phyloP scores from a whole-genome alignment of 352 stramenopile species.

The Pseudoperonospora humuli region DNA sequence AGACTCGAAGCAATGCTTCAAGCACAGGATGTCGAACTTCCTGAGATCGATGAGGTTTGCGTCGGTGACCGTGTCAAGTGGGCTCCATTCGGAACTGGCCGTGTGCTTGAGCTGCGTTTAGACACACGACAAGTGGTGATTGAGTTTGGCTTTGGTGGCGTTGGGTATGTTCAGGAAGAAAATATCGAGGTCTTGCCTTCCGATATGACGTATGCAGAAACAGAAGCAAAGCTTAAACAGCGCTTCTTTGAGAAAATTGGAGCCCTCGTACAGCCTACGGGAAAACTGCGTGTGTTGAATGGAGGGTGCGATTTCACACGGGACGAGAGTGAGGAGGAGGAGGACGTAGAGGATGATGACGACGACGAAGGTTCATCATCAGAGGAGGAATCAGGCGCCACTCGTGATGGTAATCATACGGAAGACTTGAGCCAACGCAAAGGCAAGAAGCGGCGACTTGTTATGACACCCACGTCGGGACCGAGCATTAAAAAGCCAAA shows the following conservation, averaged over 20 bases:
- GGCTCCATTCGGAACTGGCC: constrained; percentile 32
- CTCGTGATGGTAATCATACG: constrained; percentile 8
- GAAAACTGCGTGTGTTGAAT: constrained; percentile 32
- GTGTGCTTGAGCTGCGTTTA: constrained; percentile 34
- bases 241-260: constrained; percentile 68
- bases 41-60: constrained; percentile 57
- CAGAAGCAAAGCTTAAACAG: constrained; percentile 47
- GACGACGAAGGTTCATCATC: constrained; percentile 23
- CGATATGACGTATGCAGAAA: constrained; percentile 44
- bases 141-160: constrained; percentile 32
- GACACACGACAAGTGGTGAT: constrained; percentile 37
- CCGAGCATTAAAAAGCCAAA: constrained; percentile 38
- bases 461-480: constrained; percentile 33
- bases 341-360: constrained; percentile 26
- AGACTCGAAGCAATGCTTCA: constrained; percentile 44
- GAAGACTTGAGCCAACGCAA: constrained; percentile 13
- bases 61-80: constrained; percentile 47
- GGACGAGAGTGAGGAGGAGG: constrained; percentile 31
- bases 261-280: constrained; percentile 43
- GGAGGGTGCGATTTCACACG: constrained; percentile 5
- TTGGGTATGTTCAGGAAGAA: constrained; percentile 53
- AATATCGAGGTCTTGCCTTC: constrained; percentile 44
- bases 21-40: constrained; percentile 32
- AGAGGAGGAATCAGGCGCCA: constrained; percentile 22
- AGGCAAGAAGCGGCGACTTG: constrained; percentile 56